phyloP scores from a whole-genome alignment of 2,329 filamentous ascomycete genomes.

The Ascochyta fabae region DNA sequence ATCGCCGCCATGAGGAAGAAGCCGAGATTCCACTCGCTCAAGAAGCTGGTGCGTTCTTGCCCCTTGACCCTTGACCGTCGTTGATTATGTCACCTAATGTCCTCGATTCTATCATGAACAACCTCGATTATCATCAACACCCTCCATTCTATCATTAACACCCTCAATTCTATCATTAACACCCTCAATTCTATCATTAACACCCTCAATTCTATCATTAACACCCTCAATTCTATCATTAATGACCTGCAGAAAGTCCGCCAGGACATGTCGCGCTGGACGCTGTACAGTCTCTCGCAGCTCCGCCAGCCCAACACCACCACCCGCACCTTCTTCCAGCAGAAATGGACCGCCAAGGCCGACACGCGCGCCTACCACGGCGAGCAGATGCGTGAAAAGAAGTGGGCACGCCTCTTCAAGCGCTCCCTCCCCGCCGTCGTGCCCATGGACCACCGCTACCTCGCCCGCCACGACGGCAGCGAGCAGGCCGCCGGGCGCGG shows the following conservation, averaged over 20 bases:
- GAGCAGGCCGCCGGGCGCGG: slow-evolving; percentile 84
- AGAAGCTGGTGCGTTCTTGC: slow-evolving; percentile 62
- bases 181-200: too few species aligned
- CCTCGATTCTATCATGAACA: too few species aligned
- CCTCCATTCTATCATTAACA: too few species aligned
- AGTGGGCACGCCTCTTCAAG: slow-evolving; percentile 94
- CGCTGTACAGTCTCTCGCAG: slow-evolving; percentile 84
- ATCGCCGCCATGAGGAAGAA: slow-evolving; percentile 53
- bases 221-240: too few species aligned
- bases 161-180: too few species aligned
- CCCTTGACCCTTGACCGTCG: too few species aligned
- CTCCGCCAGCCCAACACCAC: slow-evolving; percentile 52
- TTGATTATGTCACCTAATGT: too few species aligned
- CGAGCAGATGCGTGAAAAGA: slow-evolving; percentile 88
- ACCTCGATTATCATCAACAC: too few species aligned
- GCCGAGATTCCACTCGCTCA: slow-evolving; percentile 69
- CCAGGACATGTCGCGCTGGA: slow-evolving; percentile 97
- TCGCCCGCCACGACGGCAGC: slow-evolving; percentile 82
- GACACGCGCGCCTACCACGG: slow-evolving; percentile 87
- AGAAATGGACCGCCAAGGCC: slow-evolving; percentile 95
- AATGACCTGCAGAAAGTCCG: slow-evolving; percentile 74
- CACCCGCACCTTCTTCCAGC: slow-evolving; percentile 83
- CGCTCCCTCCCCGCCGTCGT: slow-evolving; percentile 81
- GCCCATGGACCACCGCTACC: slow-evolving; percentile 80
- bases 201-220: too few species aligned